Base-by-base conservation (phyloP, 176 grass and related monocot genomes). In the Musa beccarii region DNA sequence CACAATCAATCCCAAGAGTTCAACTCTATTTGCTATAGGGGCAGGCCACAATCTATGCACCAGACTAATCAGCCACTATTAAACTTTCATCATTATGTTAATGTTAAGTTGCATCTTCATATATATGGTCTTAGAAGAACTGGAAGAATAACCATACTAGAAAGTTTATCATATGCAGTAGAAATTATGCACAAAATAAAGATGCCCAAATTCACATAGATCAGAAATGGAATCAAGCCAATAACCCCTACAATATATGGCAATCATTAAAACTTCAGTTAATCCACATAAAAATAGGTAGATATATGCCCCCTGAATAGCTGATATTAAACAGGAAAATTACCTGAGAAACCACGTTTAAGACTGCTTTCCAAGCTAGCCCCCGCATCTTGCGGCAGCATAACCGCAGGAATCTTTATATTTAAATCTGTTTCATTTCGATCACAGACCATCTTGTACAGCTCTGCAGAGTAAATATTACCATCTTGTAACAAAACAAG, bases 361-460 rank as follows among this genome's bases (percentile, higher is more conserved):
- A 94, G 78, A 74, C 68, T 84, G 9, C 10, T 26, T 79, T 83
- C 80, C 75, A 93, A 86, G 80, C 62, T 78, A 25, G 69, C 59
- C 73, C 90, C 94, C 23, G 94, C 90, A 84, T 98, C 88, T 86
- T 89, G 82, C 76, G 95, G 95, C 67, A 98, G 84, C 87, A 98
- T 87, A 83, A 98, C 95, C 53, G 95, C 75, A 10, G 88, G 84
- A 85, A 98, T 93, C 16, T 75, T 74, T 63, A 97, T 98, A 76
- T 91, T 79, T 53, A 94, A 73, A 53, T 98, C 76, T 65, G 88
- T 98, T 83, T 94, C 95, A 78, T 91, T 89, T 70, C 34, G 24
- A 53, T 87, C 95, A 51, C 95, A 98, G 59, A 98, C 88, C 95
- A 98, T 98, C 86, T 98, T 98, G 86, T 98, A 98, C 71, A 98